Evolutionary conservation across 345 rosid species (phyloP), one percentile per base, ranked within the genome.

Genomic region (Acer saccharum): DNA sequence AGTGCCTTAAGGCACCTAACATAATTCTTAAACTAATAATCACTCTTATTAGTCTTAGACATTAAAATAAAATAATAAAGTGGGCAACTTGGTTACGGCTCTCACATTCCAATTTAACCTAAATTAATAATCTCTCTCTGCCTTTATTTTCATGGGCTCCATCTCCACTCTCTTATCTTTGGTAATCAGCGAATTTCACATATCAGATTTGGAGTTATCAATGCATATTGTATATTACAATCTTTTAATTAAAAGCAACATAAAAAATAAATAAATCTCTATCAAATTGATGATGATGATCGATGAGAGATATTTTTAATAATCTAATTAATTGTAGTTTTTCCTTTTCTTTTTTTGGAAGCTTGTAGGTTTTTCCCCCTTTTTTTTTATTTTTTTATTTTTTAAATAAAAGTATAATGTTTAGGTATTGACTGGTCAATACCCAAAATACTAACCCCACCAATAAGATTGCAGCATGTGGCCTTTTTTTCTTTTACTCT

Each of bases 141-240:
- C 13, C 17, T 62, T 62, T 62, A 23, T 62, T 17, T 18, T 25
- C 66, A 62, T 25, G 35, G 17, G 66, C 39, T 63, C 66, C 66
- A 63, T 27, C 29, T n/a, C 7, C 39, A 35, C 39, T 35, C 39
- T 35, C 39, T 35, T 6, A 35, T 35, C 6, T 35, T 35, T 20
- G 17, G 3, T 55, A 66, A 68, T 70, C 32, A 14, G 27, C 21
- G 44, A 46, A 76, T 76, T 76, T 76, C 64, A 46, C 29, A 16
- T 76, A 2, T 35, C 39, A 23, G 72, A 76, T 76, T 54, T 67
- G 78, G 54, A 67, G 78, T 76, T 21, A 54, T 54, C 78, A 13
- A 20, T 35, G 10, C 62, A 50, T 1, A 50, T 12, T 27, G 50
- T 18, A 75, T 74, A 11, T 50, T 50, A 27, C 66, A 12, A 52